Evolutionary conservation across 306 rosid genomes (phyloP).

Genomic region (Begonia loranthoides): DNA sequence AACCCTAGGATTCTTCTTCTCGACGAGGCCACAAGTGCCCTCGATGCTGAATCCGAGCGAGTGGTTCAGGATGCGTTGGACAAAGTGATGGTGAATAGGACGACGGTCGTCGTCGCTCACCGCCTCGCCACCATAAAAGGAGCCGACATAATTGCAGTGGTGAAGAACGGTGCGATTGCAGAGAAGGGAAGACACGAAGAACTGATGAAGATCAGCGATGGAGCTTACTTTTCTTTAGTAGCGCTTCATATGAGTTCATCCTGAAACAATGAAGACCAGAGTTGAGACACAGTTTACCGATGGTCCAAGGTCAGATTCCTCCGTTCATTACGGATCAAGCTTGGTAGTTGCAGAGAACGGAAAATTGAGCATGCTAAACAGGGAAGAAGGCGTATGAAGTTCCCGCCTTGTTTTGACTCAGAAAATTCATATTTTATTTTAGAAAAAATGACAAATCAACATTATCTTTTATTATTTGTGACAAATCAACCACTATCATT

Average conservation of each 20-base stretch:
- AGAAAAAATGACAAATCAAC: no score
- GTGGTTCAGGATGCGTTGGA: conserved; percentile 83
- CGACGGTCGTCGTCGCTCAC: conserved; percentile 81
- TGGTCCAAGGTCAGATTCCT: no score
- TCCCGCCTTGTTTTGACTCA: no score
- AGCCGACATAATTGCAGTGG: conserved; percentile 59
- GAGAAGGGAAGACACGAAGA: conserved; percentile 71
- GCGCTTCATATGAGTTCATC: conserved; percentile 48
- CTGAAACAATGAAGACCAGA: no score
- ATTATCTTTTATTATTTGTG: no score
- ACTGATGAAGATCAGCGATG: conserved; percentile 48
- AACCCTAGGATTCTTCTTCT: conserved; percentile 68
- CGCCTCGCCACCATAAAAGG: conserved; percentile 67
- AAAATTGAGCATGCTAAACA: no score
- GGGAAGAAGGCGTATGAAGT: no score
- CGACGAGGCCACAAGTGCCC: conserved; percentile 90
- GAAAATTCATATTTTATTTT: no score
- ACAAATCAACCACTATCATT: no score
- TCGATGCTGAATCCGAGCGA: conserved; percentile 75
- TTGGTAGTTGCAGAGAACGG: no score
- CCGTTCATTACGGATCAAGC: no score
- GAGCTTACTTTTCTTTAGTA: conserved; percentile 68
- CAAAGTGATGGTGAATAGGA: conserved; percentile 57
- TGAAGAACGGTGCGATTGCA: conserved; percentile 55
- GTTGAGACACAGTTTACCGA: no score